These are phyloP conservation scores for Lachnum nothofagi DNA, from an alignment of 2,329 filamentous ascomycete genomes.

Conservation along the genomic window DNA sequence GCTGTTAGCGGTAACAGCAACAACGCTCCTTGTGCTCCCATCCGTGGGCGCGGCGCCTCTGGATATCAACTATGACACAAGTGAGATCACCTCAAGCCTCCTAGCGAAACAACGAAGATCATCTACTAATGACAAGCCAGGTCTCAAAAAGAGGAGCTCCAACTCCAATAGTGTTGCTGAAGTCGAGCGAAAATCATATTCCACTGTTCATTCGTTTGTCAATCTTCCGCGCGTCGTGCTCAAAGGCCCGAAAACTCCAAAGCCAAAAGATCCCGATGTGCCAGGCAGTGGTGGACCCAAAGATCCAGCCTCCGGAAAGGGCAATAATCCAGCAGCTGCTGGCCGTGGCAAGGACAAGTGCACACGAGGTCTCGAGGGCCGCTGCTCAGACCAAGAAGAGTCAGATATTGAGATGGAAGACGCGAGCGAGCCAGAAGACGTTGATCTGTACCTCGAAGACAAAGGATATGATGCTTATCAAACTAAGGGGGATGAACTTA, in stretches of 20 bases:
- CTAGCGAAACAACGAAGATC: no score
- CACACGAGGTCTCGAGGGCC: neutral
- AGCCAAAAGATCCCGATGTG: neutral
- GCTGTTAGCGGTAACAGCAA: neutral
- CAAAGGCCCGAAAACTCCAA: neutral
- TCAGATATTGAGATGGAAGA: neutral
- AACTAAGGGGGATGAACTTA: neutral
- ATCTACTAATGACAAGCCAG: neutral
- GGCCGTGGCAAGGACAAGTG: neutral
- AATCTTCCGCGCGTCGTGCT: neutral
- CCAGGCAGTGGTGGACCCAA: neutral
- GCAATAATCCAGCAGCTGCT: neutral
- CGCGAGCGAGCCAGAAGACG: neutral
- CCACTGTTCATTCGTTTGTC: neutral
- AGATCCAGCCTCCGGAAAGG: neutral
- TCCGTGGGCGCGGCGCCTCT: neutral
- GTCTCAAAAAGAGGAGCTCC: neutral
- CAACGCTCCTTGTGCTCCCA: neutral
- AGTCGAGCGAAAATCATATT: neutral
- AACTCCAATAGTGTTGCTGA: neutral
- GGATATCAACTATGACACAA: neutral
- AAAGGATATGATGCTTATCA: neutral
- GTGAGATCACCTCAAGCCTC: neutral
- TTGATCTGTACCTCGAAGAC: neutral
- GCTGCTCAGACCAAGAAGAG: neutral